Percentiles rank a stretch among this genome's conserved stretches.
phyloP scores from a whole-genome alignment of 1,284 basidiomycete species.

The Ustilago trichophora region DNA sequence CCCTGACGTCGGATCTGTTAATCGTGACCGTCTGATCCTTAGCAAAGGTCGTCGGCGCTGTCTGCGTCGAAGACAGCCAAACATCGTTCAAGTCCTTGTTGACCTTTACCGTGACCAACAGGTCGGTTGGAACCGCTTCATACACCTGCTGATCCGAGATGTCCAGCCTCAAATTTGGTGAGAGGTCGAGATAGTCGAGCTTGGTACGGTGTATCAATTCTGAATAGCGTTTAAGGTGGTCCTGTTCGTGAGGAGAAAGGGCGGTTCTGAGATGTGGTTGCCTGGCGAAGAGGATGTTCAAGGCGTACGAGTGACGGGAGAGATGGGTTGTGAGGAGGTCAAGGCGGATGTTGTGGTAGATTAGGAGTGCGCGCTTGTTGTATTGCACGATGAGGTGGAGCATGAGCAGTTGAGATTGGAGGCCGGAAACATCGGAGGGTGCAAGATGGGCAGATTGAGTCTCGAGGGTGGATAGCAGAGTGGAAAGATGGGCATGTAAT shows the following conservation, averaged over 20 bases:
- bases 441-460: conserved; percentile 32
- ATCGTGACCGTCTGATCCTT: conserved; percentile 38
- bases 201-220: conserved; percentile 18
- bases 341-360: conserved; percentile 85
- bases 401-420: conserved; percentile 79
- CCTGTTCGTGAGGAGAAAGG: conserved; percentile 12
- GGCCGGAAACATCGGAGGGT: conserved; percentile 66
- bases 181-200: conserved; percentile 15
- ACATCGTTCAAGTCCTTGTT: conserved; percentile 19
- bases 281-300: conserved; percentile 12
- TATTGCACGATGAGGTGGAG: conserved; percentile 85
- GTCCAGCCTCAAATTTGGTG: conserved; percentile 12
- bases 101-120: conserved; percentile 29
- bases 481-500: conserved; percentile 71
- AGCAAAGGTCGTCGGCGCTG: conserved; percentile 12
- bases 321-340: conserved; percentile 67
- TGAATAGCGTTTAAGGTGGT: conserved; percentile 17
- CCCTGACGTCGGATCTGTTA: conserved; percentile 16
- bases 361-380: conserved; percentile 91
- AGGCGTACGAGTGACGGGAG: background rate
- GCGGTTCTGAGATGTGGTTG: background rate
- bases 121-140: conserved; percentile 16
- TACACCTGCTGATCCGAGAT: conserved; percentile 15
- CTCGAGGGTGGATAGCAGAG: conserved; percentile 69
- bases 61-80: conserved; percentile 17